phyloP scores from a whole-genome alignment of 2,329 filamentous ascomycete species.

The Fusarium kyushuense region DNA sequence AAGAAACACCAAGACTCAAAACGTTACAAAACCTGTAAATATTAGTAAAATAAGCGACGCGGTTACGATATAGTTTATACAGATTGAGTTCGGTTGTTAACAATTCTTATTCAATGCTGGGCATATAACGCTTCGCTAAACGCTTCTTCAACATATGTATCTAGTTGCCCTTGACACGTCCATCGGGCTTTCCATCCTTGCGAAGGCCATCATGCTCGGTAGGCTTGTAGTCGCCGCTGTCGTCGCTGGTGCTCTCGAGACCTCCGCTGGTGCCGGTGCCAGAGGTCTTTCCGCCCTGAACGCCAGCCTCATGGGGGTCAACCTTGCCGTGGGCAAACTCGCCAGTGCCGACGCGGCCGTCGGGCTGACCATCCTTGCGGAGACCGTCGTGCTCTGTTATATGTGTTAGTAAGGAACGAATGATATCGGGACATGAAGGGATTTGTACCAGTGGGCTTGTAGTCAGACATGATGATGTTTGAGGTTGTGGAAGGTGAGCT shows the following conservation, averaged over 20 bases:
- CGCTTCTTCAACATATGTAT: not conserved
- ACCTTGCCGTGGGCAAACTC: slow-evolving; percentile 45
- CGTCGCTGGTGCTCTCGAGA: slow-evolving; percentile 10
- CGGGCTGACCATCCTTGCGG: slow-evolving; percentile 42
- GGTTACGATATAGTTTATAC: too few species aligned
- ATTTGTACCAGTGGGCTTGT: slow-evolving; percentile 32
- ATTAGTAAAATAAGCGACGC: too few species aligned
- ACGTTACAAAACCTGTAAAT: too few species aligned
- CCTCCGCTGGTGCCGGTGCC: slow-evolving; percentile 6
- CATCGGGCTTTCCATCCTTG: slow-evolving; percentile 32
- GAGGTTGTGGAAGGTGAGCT: not conserved
- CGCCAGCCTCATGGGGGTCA: slow-evolving; percentile 37
- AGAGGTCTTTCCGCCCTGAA: slow-evolving; percentile 36
- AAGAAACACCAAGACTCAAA: not conserved
- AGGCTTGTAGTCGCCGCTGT: slow-evolving; percentile 29
- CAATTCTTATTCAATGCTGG: slow-evolving; percentile 1
- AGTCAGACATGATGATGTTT: slow-evolving; percentile 29
- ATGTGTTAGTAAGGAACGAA: not conserved
- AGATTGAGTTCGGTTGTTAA: not conserved
- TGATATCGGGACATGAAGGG: rapidly evolving
- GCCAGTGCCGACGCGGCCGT: slow-evolving; percentile 40
- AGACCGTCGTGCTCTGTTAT: slow-evolving; percentile 40
- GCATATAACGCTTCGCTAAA: not conserved
- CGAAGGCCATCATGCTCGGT: slow-evolving; percentile 31
- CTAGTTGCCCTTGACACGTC: slow-evolving; percentile 31